Base-by-base conservation (phyloP, 106 monocot species). In the Amphibolis antarctica region DNA sequence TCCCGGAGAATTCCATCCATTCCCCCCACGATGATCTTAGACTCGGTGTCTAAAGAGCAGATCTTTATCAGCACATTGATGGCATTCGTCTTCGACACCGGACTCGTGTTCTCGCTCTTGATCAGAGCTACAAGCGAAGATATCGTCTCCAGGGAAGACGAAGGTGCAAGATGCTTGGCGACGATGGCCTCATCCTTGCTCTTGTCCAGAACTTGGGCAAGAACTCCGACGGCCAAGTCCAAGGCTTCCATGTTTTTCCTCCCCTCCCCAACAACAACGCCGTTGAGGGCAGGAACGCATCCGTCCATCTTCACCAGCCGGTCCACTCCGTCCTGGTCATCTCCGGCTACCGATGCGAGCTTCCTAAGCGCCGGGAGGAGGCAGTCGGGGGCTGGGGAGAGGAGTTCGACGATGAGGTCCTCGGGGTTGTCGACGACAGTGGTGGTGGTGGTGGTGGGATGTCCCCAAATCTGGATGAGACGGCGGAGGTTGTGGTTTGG, bases 401-500 rank as follows among this genome's bases (percentile, higher is more conserved):
- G 47, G 24, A 66, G 59, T n/a, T n/a, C n/a, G 18, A 55, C 54
- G 21, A 83, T 27, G 62, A 81, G 54, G 19, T 73, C 63, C 9
- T 19, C 43, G n/a, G 44, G n/a, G n/a, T 18, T 5, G 62, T 13
- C 10, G 12, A 43, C n/a, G 12, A 19, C 44, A 29, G 28, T 4
- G 42, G 72, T 53, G 48, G 67, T 50, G 54, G 29, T 0, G 30
- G 44, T 6, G 58, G 21, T 0, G 47, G 58, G 56, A 59, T 31
- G 22, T 63, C 9, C 74, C 77, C 84, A 87, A 66, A 77, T 66
- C 67, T 76, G 66, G 79, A 93, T 88, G 75, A 89, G 81, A 56
- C 94, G 83, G 54, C 81, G 86, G 59, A 89, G 89, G 68, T 77
- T 83, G 57, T 78, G 85, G 60, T 94, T 89, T 36, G 94, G 94